These are phyloP conservation scores for Arabidopsis thaliana DNA, from an alignment of 345 rosid genomes.

Conservation along the genomic window TAIR10.1 NC_003076.8:8461501-8462000, in stretches of 20 bases:
- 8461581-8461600: conserved; percentile 90
- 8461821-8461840: conserved; percentile 4
- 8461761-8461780: conserved; percentile 96
- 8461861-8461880: conserved; percentile 18
- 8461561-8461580: conserved; percentile 99
- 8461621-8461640: conserved; percentile 95
- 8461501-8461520: not conserved
- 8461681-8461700: conserved; percentile 72
- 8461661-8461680: conserved; percentile 97
- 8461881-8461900: conserved; percentile 10
- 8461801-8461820: conserved; percentile 34
- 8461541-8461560: conserved; percentile 73
- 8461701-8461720: conserved; percentile 83
- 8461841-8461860: conserved; percentile 20
- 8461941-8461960: conserved; percentile 90
- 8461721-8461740: conserved; percentile 78
- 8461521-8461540: conserved; percentile 25
- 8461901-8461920: conserved; percentile 9
- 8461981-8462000: conserved; percentile 65
- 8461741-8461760: conserved; percentile 96
- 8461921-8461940: conserved; percentile 34
- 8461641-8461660: conserved; percentile 98
- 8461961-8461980: conserved; percentile 75
- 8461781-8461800: conserved; percentile 72
- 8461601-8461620: conserved; percentile 97